phyloP scores from a whole-genome alignment of 768 basidiomycete species.

The Sporobolomyces roseus region DNA sequence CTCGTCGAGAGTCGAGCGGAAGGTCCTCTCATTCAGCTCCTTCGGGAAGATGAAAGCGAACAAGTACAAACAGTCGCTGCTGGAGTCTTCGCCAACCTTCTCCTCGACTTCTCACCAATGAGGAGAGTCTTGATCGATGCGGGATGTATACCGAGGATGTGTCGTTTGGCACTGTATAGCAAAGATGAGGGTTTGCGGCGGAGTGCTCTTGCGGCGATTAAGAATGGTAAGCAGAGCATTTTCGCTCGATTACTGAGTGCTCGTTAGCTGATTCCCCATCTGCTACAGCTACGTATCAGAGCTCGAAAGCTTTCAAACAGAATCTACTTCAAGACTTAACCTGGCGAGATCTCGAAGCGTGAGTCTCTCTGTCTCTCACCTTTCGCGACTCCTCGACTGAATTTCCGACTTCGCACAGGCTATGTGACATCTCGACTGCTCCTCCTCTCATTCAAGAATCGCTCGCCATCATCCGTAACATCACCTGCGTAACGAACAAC shows the following conservation, averaged over 20 bases:
- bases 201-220: conserved; percentile 41
- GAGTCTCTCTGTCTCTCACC: not conserved
- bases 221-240: conserved; percentile 29
- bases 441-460: conserved; percentile 24
- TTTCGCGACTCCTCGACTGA: not conserved
- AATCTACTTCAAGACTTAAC: conserved; percentile 16
- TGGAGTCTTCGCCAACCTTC: conserved; percentile 37
- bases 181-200: not conserved
- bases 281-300: conserved; percentile 35
- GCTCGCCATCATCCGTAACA: conserved; percentile 41
- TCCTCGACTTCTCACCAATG: conserved; percentile 45
- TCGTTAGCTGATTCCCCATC: not conserved
- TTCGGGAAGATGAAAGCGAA: conserved; percentile 48
- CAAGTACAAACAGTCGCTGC: conserved; percentile 36
- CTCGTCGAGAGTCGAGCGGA: conserved; percentile 79
- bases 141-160: conserved; percentile 32
- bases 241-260: too few relatives aligned
- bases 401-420: not conserved
- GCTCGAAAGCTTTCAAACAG: conserved; percentile 34
- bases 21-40: conserved; percentile 62
- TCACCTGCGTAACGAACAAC: conserved; percentile 28
- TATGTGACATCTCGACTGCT: conserved; percentile 1
- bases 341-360: conserved; percentile 34
- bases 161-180: conserved; percentile 11
- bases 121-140: conserved; percentile 26